Conservation (phyloP, 2,329 filamentous ascomycete species). For the Colletotrichum graminicola region DNA sequence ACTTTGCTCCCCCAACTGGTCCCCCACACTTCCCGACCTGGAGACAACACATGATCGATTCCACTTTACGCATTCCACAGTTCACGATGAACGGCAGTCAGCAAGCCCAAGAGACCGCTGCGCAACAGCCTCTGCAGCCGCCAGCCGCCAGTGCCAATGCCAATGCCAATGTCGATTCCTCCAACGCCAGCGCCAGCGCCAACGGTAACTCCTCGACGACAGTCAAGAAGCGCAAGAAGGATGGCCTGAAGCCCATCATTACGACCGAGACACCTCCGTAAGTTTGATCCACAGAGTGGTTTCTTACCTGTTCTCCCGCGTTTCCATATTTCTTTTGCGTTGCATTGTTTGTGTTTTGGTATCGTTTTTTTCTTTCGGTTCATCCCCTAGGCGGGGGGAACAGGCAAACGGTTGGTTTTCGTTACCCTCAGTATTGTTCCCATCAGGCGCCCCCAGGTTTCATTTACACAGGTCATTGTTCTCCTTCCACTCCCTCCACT, state of each 20-base stretch:
- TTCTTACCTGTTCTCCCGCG: slow-evolving; percentile 13
- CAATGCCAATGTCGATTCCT: background rate
- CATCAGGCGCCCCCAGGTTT: slow-evolving; percentile 20
- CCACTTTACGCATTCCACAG: slow-evolving; percentile 18
- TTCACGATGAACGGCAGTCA: slow-evolving; percentile 41
- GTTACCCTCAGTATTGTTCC: slow-evolving; percentile 14
- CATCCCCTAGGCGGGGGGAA: slow-evolving; percentile 8
- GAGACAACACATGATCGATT: slow-evolving; percentile 15
- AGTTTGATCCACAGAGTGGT: slow-evolving; percentile 42
- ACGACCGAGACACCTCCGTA: slow-evolving; percentile 70
- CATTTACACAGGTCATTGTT: slow-evolving; percentile 27
- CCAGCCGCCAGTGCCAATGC: slow-evolving; percentile 25
- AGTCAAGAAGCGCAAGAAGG: slow-evolving; percentile 80
- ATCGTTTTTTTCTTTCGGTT: slow-evolving; percentile 2
- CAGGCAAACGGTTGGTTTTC: slow-evolving; percentile 13
- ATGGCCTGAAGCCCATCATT: slow-evolving; percentile 80
- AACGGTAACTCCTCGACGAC: slow-evolving; percentile 43
- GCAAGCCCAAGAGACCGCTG: slow-evolving; percentile 31
- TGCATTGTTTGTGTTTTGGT: background rate
- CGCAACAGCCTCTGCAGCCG: slow-evolving; percentile 38
- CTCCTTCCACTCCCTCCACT: slow-evolving; percentile 17
- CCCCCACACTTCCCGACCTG: slow-evolving; percentile 16
- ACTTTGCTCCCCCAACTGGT: slow-evolving; percentile 12
- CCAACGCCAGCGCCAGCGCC: slow-evolving; percentile 4
- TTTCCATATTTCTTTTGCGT: slow-evolving; percentile 7